Evolutionary conservation across 2,329 filamentous ascomycete species (phyloP), one percentile per base, ranked within the genome.

Genomic region (Arthrinium puccinioides): DNA sequence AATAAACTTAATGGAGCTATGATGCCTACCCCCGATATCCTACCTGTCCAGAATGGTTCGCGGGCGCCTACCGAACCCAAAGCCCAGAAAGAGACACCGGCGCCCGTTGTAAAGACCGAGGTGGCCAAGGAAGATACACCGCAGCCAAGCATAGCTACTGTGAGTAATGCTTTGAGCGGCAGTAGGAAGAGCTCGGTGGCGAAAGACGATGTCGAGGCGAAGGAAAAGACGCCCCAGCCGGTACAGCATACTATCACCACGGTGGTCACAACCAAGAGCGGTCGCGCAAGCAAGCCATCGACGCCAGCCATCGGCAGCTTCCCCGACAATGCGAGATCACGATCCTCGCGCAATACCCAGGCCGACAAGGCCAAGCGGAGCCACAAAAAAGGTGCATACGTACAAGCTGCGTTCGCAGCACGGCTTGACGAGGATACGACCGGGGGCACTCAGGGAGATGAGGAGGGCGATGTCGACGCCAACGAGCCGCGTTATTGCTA

Each of bases 401-500:
- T 60, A 4, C 60, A 55, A 28, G 50, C 50, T 26, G 51, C 64
- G 9, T 60, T 63, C 11, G 59, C 59, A 2, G 55, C 52, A 9
- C 64, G 65, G 36, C 63, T 66, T 43, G 66, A 69, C 11, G 67
- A 69, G 38, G 66, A 67, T 40, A 56, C 59, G 2, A 63, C 57
- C 26, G 66, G 61, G 37, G 67, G 62, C 44, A 58, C 60, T 38
- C 62, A 63, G 27, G 63, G 61, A 21, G 65, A 70, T 10, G 64
- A 65, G 5, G 80, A 78, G 10, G 77, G 79, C 7, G 78, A 83
- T 24, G 68, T 71, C 25, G 81, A 83, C 43, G 76, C 73, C 4
- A 77, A 84, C 45, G 84, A 89, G 55, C 82, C 79, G 25, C 70
- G 78, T 11, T 89, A 89, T 58, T 87, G 85, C 59, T 86, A 86